A percentile compares a stretch with the other conserved stretches of the same genome.
Conservation (phyloP, 495 filamentous ascomycete species). For the Evernia prunastri region DNA sequence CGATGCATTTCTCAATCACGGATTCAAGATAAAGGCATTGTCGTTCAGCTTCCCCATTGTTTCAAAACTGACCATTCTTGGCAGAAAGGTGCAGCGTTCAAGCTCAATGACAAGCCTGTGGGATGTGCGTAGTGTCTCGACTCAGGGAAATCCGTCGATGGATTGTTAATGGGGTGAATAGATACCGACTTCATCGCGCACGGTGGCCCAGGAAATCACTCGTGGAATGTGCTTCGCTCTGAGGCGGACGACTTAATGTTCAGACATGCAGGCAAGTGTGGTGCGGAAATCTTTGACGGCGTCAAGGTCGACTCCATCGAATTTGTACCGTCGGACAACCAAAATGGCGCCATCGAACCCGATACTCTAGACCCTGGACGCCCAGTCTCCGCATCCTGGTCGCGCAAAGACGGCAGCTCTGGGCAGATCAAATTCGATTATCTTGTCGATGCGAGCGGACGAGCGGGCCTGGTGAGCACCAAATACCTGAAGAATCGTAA, state of each 20-base stretch:
- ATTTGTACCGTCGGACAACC: constrained; percentile 24
- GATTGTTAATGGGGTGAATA: constrained; percentile 8
- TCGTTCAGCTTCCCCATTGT: neutral
- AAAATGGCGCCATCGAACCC: constrained; percentile 1
- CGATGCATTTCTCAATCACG: constrained; percentile 36
- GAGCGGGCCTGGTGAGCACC: constrained; percentile 33
- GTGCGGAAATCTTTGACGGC: constrained; percentile 43
- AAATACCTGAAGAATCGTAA: constrained; percentile 38
- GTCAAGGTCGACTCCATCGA: constrained; percentile 38
- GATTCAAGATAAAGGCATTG: constrained; percentile 42
- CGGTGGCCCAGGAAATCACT: constrained; percentile 36
- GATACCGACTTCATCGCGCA: constrained; percentile 46
- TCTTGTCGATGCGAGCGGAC: constrained; percentile 37
- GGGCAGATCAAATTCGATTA: constrained; percentile 37
- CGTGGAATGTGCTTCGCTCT: constrained; percentile 50
- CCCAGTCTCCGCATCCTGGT: constrained; percentile 42
- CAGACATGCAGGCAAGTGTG: constrained; percentile 40
- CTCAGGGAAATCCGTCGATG: neutral
- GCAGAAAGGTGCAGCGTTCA: constrained; percentile 43
- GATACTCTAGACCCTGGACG: constrained; percentile 32
- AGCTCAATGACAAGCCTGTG: constrained; percentile 36
- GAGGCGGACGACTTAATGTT: constrained; percentile 49
- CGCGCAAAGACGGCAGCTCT: constrained; percentile 36
- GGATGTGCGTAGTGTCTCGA: constrained; percentile 25
- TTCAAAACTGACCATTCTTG: neutral